Percentiles rank a stretch among this genome's conserved stretches.
phyloP scores from a whole-genome alignment of 2,329 filamentous ascomycete species.

The Calonectria multiphialidica region DNA sequence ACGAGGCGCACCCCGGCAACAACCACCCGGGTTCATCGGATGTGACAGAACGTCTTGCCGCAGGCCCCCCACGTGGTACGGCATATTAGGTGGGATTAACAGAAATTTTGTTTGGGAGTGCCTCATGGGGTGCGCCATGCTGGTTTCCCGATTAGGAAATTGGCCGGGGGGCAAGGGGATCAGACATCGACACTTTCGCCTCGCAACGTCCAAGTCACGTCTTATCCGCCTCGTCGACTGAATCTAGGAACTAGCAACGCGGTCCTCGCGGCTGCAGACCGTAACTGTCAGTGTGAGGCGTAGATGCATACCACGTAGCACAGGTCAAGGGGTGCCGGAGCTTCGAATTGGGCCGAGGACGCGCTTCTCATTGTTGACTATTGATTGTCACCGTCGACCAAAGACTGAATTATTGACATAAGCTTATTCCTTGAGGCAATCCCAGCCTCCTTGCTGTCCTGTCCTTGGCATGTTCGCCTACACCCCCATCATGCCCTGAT shows the following conservation, averaged over 20 bases:
- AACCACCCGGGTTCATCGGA: neutral
- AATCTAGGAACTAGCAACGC: too few relatives aligned
- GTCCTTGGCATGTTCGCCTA: conserved; percentile 21
- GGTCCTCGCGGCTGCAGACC: too few relatives aligned
- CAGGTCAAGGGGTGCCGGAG: neutral
- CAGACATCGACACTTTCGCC: neutral
- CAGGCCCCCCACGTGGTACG: neutral
- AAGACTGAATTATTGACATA: neutral
- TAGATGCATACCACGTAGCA: neutral
- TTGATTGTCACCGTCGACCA: too few relatives aligned
- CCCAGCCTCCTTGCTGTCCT: conserved; percentile 2
- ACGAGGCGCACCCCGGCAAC: neutral
- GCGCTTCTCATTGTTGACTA: too few relatives aligned
- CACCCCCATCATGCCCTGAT: conserved; percentile 11
- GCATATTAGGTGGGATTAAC: neutral
- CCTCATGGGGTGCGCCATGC: neutral
- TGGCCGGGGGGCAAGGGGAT: neutral
- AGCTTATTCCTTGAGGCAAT: conserved; percentile 11
- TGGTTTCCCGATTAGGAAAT: too few relatives aligned
- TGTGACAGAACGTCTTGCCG: conserved; percentile 9
- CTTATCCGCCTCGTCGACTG: neutral
- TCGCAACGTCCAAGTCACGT: neutral
- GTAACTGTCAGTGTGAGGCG: neutral
- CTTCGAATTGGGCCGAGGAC: neutral
- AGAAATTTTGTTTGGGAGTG: neutral